Evolutionary conservation across 2,329 filamentous ascomycete genomes (phyloP), one percentile per base, ranked within the genome.

Genomic region (Trichoderma guizhouense): DNA sequence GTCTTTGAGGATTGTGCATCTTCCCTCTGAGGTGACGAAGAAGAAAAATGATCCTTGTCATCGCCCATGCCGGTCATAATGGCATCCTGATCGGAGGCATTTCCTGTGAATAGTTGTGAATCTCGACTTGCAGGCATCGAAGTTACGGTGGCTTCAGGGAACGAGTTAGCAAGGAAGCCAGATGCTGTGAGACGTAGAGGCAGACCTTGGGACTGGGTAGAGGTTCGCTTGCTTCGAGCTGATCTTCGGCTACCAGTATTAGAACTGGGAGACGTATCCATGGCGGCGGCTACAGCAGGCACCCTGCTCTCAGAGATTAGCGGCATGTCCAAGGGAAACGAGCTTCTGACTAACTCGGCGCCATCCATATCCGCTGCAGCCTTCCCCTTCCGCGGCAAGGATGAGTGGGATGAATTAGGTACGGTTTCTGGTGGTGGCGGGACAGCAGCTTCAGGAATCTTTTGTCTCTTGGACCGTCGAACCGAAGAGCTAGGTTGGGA

Each of bases 361-460:
- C 88, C 95, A 79, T 86, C 87, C 93, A 95, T 95, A 79, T 86
- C 87, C 93, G 95, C 95, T 75, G 85, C 76, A 73, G 82, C 86
- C 82, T 91, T 92, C 78, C 86, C 88, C 81, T 88, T 92, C 78
- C 83, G 67, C 88, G 77, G 87, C 87, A 75, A 87, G 83, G 75
- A 84, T 81, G 63, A 84, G 79, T 77, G 77, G 78, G 80, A 76
- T 63, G 72, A 70, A 55, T 75, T 70, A 71, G 74, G 73, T 73
- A 81, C 77, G 69, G 81, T 75, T 72, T 72, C 77, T 70, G 78
- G 79, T 72, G 79, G 76, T 60, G 81, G 76, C 58, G 81, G 79
- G 73, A 81, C 78, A 71, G 81, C 76, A 72, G 84, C 77, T 76
- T 88, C 87, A 78, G 86, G 82, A 74, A 90, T 87, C 81, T 92